Percentiles rank a stretch among this genome's conserved stretches.
phyloP scores from a whole-genome alignment of 1,284 basidiomycete species.

The Pulveroboletus sp. region DNA sequence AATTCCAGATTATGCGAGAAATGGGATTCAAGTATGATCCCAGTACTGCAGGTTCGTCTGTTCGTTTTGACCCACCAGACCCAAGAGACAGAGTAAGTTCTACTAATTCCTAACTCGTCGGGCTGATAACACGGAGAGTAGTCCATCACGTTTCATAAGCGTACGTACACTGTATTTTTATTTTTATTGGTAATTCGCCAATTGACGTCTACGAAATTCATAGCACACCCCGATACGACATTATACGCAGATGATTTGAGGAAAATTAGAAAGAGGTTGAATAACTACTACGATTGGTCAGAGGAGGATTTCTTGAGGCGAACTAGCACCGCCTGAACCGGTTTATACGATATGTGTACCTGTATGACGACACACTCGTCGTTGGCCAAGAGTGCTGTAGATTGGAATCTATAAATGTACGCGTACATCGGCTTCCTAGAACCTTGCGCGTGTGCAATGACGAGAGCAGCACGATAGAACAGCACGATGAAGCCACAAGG shows the following conservation, averaged over 20 bases:
- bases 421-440: background rate
- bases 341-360: too few relatives aligned
- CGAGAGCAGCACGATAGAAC: background rate
- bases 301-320: conserved; percentile 54
- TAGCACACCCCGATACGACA: conserved; percentile 74
- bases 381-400: background rate
- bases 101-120: background rate
- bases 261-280: conserved; percentile 58
- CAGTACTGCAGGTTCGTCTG: conserved; percentile 77
- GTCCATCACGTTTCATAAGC: conserved; percentile 77
- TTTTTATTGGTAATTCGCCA: background rate
- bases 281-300: conserved; percentile 68
- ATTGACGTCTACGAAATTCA: conserved; percentile 3
- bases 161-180: conserved; percentile 42
- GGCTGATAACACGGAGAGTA: conserved; percentile 29
- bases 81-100: conserved; percentile 52
- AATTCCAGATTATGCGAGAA: conserved; percentile 65
- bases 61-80: conserved; percentile 75
- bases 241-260: conserved; percentile 53
- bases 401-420: background rate
- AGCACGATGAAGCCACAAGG: too few relatives aligned
- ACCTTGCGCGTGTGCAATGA: background rate
- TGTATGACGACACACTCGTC: background rate
- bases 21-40: conserved; percentile 75
- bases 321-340: conserved; percentile 12